Evolutionary conservation across 129 eudicot genomes (phyloP), one percentile per base, ranked within the genome.

Genomic region (Mikania micrantha): DNA sequence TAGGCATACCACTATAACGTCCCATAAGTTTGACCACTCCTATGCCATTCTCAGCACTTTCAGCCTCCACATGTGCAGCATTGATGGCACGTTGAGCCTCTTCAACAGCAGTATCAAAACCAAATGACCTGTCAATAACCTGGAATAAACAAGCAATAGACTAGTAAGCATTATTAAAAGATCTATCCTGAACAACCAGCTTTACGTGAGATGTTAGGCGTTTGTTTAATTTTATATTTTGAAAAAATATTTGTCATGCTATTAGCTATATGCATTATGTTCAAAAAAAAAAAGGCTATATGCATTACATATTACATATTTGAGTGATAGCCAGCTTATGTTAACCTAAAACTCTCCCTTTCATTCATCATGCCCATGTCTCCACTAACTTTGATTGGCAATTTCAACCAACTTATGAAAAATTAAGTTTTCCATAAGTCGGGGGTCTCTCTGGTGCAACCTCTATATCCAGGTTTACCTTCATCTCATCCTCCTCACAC

Each of bases 81-180:
- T 77, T 77, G 41, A 77, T 77, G 41, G 81, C 81, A 63, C 81
- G 81, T 70, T 77, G 81, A 70, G 81, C 81, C 67, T 77, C 81
- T 71, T 77, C 81, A 25, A 77, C 77, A 34, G 81, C 81, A 32
- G 81, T 69, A 63, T 77, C 81, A 53, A 77, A 77, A 42, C 81
- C 81, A 63, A 77, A 77, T 22, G 98, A 91, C 78, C 39, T 85
- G 75, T 91, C 98, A 80, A 91, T 91, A 61, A 91, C 95, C 96
- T 90, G 83, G 7, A 31, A 48, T 19, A 56, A 69, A 71, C 64
- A 75, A 49, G 35, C 5, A 71, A 44, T 56, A 59, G 42, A 25
- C 41, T 12, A 4, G 65, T 53, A 66, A 49, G 28, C 34, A 15
- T 48, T 40, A 19, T 29, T 35, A 22, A 71, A 49, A 24, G 7